Conservation (phyloP, 257 asterid species). For the Solanum pinnatisectum region DNA sequence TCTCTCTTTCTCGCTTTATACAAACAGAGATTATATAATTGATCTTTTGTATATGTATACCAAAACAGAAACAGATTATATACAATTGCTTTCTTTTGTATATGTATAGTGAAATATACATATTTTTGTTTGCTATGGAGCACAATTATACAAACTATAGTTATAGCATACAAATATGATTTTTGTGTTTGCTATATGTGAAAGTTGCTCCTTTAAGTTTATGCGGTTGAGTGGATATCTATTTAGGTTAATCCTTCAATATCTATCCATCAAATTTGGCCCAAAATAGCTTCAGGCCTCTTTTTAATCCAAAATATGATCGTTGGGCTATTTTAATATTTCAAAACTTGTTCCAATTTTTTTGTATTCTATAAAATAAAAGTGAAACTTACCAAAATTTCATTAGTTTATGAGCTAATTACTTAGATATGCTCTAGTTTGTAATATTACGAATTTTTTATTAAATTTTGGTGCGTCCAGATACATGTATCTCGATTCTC, state of each 20-base stretch:
- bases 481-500: too few relatives aligned
- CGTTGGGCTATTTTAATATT: not conserved
- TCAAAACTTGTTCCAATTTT: not conserved
- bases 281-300: not conserved
- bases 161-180: too few relatives aligned
- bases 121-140: too few relatives aligned
- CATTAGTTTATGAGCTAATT: not conserved
- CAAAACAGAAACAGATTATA: too few relatives aligned
- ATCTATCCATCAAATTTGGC: not conserved
- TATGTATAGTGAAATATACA: too few relatives aligned
- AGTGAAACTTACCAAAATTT: not conserved
- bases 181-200: too few relatives aligned
- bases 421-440: not conserved
- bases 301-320: not conserved
- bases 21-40: too few relatives aligned
- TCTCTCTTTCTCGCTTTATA: too few relatives aligned
- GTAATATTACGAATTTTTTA: fast-evolving
- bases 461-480: not conserved
- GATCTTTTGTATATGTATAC: too few relatives aligned
- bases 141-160: too few relatives aligned
- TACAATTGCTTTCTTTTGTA: too few relatives aligned
- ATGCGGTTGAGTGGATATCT: not conserved
- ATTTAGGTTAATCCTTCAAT: not conserved
- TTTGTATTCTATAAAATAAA: not conserved
- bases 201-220: not conserved